Base-by-base conservation (phyloP, 768 basidiomycete genomes). In the Tylopilus cervinicoccineus region DNA sequence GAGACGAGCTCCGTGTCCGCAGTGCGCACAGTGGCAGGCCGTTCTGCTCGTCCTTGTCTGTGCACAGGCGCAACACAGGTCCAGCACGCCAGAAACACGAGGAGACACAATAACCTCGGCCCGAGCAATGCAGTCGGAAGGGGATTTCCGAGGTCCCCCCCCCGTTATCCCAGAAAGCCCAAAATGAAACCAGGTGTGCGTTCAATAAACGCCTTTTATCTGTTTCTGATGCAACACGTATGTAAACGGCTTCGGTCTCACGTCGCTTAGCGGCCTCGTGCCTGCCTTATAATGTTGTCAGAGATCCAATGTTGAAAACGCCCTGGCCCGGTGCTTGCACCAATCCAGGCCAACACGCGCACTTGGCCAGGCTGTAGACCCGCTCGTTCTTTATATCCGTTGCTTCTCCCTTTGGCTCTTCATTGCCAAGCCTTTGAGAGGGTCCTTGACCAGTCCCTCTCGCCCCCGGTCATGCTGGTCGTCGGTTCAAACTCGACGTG, bases 401-500 rank as follows among this genome's bases (percentile, higher is more conserved):
- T 34, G 1, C 39, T 26, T 41, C 28, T 43, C 50, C 17, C 39
- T 8, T 38, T 23, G 14, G 28, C 24, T 45, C 45, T 39, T 45
- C 50, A 31, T 54, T 45, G 7, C 38, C 26, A 41, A 28, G 4
- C 44, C 43, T 48, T 42, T 43, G 51, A 48, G 42, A 50, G 65
- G 67, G 65, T 67, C 67, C 65, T 67, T 67, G 53, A 50, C 58
- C 63, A 67, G 65, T 69, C 67, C 67, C 62, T 56, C 38, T 54
- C 45, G 29, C 44, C 42, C 47, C 54, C 45, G 38, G 69, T 66
- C 69, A 88, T 88, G 88, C 76, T 88, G 58, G 78, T 76, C 64
- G 63, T 86, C 63, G 77, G 78, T 58, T 61, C 78, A 51, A 76
- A 76, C 58, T 87, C 86, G 58, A 71, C 73, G 41, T 89, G 86